phyloP scores from a whole-genome alignment of 805 yeast species.

The Ogataea sp. region DNA sequence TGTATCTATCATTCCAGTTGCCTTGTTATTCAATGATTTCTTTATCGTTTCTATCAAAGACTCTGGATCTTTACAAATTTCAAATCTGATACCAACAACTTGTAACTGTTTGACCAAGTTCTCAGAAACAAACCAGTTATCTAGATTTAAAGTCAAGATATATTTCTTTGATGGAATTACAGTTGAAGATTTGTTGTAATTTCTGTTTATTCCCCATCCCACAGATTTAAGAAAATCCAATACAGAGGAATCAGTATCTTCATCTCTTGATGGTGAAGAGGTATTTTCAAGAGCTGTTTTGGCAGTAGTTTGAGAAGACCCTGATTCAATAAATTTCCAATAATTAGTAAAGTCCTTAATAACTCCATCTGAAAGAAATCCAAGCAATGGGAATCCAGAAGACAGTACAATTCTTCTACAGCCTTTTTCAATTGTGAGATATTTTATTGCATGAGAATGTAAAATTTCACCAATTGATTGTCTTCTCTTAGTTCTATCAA shows the following conservation, averaged over 20 bases:
- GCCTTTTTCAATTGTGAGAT: slow-evolving; percentile 33
- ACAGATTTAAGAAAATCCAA: slow-evolving; percentile 28
- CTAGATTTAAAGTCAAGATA: slow-evolving; percentile 34
- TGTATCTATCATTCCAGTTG: not conserved
- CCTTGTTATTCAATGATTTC: slow-evolving; percentile 2
- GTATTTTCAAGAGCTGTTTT: slow-evolving; percentile 5
- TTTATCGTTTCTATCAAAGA: slow-evolving; percentile 34
- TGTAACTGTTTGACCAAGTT: slow-evolving; percentile 46
- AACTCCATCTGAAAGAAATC: slow-evolving; percentile 4
- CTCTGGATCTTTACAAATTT: slow-evolving; percentile 37
- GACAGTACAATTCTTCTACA: slow-evolving; percentile 36
- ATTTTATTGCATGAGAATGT: slow-evolving; percentile 43
- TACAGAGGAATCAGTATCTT: slow-evolving; percentile 8
- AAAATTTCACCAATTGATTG: slow-evolving; percentile 49
- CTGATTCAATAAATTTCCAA: slow-evolving; percentile 9
- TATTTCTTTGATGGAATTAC: slow-evolving; percentile 9
- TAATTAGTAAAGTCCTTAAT: slow-evolving; percentile 7
- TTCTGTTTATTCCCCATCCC: slow-evolving; percentile 31
- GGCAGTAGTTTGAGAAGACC: not conserved
- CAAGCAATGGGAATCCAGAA: slow-evolving; percentile 35
- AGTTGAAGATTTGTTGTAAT: slow-evolving; percentile 2
- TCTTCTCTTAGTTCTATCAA: slow-evolving; percentile 43
- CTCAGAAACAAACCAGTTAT: slow-evolving; percentile 44
- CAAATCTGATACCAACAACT: slow-evolving; percentile 50
- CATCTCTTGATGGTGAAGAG: slow-evolving; percentile 6